phyloP scores from a whole-genome alignment of 148 eudicot genomes.

The Heliamphora exappendiculata region DNA sequence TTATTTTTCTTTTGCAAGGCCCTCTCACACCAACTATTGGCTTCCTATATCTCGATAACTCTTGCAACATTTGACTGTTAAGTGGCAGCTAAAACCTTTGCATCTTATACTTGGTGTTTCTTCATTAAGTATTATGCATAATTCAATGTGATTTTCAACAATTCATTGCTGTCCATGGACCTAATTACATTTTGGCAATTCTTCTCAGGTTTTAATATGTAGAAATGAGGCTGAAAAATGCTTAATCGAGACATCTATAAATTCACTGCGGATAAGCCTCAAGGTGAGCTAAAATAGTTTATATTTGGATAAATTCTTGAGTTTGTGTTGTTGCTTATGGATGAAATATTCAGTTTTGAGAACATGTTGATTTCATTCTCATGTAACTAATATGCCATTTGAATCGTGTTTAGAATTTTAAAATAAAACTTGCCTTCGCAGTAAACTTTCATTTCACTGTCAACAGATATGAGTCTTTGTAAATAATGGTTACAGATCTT shows the following conservation, averaged over 20 bases:
- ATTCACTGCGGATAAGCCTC: conserved; percentile 87
- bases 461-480: neutral
- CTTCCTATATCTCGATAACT: neutral
- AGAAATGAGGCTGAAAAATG: conserved; percentile 97
- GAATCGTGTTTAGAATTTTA: no score
- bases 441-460: neutral
- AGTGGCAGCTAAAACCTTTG: neutral
- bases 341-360: neutral
- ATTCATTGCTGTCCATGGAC: neutral
- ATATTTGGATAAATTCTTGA: neutral
- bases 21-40: neutral
- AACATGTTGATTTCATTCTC: neutral
- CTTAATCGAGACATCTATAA: conserved; percentile 92
- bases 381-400: neutral
- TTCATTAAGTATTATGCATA: neutral
- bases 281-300: conserved; percentile 47
- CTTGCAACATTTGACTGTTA: neutral
- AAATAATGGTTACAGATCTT: neutral
- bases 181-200: conserved; percentile 9
- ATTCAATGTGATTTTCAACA: neutral
- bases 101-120: neutral
- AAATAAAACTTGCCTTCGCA: neutral
- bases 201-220: conserved; percentile 73
- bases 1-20: neutral
- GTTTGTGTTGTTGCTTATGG: conserved; percentile 4